These are phyloP conservation scores for Aspergillus incahuasiensis DNA, from an alignment of 495 filamentous ascomycete genomes.

Conservation along the genomic window DNA sequence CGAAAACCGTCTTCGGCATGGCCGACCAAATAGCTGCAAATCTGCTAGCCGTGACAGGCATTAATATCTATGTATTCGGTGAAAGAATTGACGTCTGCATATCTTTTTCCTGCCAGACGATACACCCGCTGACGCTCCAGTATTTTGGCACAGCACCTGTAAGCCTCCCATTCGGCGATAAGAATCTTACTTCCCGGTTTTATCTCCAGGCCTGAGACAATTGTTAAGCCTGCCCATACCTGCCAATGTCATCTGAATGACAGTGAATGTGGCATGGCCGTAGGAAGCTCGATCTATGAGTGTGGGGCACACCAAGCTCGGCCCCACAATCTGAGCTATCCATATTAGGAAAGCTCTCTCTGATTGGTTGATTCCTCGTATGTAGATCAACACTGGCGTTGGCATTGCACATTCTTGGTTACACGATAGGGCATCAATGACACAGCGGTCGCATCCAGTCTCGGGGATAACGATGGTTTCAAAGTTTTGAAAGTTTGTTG, in stretches of 20 bases:
- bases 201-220: background rate
- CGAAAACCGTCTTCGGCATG: background rate
- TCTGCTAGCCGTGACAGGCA: no score
- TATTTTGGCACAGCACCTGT: no score
- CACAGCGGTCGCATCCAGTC: background rate
- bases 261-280: no score
- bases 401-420: background rate
- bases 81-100: no score
- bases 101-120: no score
- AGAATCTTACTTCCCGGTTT: background rate
- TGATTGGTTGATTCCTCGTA: background rate
- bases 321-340: background rate
- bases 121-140: no score
- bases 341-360: background rate
- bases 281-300: background rate
- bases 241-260: background rate
- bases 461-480: background rate
- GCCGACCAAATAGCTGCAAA: no score
- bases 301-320: background rate
- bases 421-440: background rate
- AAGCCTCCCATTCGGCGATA: background rate
- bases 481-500: background rate
- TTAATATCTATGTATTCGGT: no score
- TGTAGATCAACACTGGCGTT: background rate
- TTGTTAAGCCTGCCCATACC: no score